phyloP scores from a whole-genome alignment of 768 basidiomycete genomes.

The Amanita jacksonii region DNA sequence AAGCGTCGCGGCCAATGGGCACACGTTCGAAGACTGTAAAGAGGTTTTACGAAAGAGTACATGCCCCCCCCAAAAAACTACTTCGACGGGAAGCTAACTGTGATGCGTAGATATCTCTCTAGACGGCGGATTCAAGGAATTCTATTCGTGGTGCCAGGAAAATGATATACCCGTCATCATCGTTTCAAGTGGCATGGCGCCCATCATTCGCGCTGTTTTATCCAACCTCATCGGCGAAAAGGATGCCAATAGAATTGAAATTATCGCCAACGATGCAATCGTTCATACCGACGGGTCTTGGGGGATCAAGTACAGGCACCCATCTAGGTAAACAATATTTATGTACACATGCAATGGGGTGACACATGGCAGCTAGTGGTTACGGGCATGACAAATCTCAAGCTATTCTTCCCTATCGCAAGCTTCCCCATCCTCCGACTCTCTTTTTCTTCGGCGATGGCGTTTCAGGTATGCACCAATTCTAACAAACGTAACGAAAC shows the following conservation, averaged over 20 bases:
- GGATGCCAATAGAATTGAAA: constrained; percentile 67
- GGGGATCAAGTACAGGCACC: constrained; percentile 83
- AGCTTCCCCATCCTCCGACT: constrained; percentile 57
- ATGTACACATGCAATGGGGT: neutral
- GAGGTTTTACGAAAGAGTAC: constrained; percentile 62
- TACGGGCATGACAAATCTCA: constrained; percentile 97
- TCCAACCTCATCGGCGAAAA: constrained; percentile 68
- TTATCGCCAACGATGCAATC: constrained; percentile 88
- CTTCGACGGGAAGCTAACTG: no score
- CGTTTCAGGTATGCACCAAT: constrained; percentile 62
- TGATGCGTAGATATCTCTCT: constrained; percentile 84
- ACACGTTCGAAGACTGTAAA: constrained; percentile 83
- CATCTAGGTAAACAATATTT: constrained; percentile 52
- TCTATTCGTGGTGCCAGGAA: constrained; percentile 75
- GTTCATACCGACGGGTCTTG: constrained; percentile 51
- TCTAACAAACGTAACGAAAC: no score
- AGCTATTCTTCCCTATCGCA: constrained; percentile 87
- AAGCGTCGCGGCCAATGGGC: constrained; percentile 64
- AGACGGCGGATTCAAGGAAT: constrained; percentile 83
- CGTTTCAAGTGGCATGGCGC: constrained; percentile 94
- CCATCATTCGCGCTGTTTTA: constrained; percentile 88
- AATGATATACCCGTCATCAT: constrained; percentile 84
- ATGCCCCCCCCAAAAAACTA: no score
- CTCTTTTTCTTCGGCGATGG: constrained; percentile 98
- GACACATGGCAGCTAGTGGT: constrained; percentile 32